Evolutionary conservation across 225 moss, liverwort and hornwort genomes (phyloP), one percentile per base, ranked within the genome.

Genomic region (Polytrichum formosum): DNA sequence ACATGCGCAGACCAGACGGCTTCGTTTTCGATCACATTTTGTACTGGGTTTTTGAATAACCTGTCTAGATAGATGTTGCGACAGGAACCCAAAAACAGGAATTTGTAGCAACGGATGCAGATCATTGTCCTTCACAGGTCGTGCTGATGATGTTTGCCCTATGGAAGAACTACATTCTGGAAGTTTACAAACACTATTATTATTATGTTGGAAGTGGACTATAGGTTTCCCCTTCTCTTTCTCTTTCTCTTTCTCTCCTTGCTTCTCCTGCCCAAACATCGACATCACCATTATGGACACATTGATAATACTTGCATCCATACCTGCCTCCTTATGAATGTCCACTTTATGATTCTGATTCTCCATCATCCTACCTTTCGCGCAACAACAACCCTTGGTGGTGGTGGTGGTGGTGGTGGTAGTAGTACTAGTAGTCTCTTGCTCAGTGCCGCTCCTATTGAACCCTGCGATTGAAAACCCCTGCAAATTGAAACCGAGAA

Each of bases 51-150:
- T 62, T 1, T 65, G 63, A n/a, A 54, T 26, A 76, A 54, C 27
- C 56, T 64, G 73, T 29, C 46, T 84, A 16, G 35, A 26, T 4
- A 86, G 79, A 9, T 70, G 75, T 37, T 76, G 83, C 6, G 83
- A 84, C 33, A 84, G 70, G 77, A 84, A 84, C 79, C 78, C 84
- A 73, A 84, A 70, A 67, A 81, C 81, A 28, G 87, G 83, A 74
- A 76, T 77, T 56, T 81, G 80, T 77, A 77, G 68, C 77, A 82
- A 56, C 54, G 61, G 78, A 75, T 82, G 76, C 64, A 58, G 19
- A 46, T 46, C 46, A 27, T 72, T 69, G 60, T 75, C 80, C 28
- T 70, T 77, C 6, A 60, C 64, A 61, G 78, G 53, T 64, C 17
- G 58, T 18, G 16, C 16, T 53, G 53, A 29, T 66, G 65, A 31